These are phyloP conservation scores for Cyclotella sp. DNA, from an alignment of 108 stramenopile genomes.

Conservation along the genomic window DNA sequence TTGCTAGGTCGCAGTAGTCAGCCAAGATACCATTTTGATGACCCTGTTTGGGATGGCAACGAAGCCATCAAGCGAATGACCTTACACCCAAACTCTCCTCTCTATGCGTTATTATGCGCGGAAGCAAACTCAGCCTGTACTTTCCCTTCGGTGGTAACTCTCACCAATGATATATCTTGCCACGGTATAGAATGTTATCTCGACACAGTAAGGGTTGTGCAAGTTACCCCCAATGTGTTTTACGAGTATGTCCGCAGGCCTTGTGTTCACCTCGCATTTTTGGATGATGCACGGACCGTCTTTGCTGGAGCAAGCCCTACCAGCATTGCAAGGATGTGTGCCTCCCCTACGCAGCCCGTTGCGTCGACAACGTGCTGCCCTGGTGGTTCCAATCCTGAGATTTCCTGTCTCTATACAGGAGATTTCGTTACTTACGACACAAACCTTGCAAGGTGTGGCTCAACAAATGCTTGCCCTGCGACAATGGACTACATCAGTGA, in stretches of 20 bases:
- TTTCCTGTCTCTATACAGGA: conserved; percentile 11
- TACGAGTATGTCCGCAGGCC: conserved; percentile 47
- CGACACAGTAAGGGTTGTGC: conserved; percentile 31
- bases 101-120: conserved; percentile 23
- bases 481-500: neutral
- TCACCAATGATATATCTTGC: conserved; percentile 33
- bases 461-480: neutral
- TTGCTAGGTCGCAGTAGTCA: conserved; percentile 28
- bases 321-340: conserved; percentile 17
- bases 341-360: neutral
- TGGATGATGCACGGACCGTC: conserved; percentile 29
- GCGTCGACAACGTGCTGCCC: conserved; percentile 13
- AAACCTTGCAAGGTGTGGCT: neutral
- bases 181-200: conserved; percentile 41
- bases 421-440: conserved; percentile 7
- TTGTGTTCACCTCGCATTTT: conserved; percentile 46
- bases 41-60: conserved; percentile 18
- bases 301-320: conserved; percentile 1
- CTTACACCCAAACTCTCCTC: conserved; percentile 16
- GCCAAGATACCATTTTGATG: conserved; percentile 23
- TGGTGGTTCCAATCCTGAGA: neutral
- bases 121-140: conserved; percentile 21
- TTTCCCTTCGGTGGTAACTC: conserved; percentile 19
- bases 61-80: conserved; percentile 30
- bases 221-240: conserved; percentile 38